Percentiles rank a stretch among this genome's conserved stretches.
These are phyloP conservation scores for Colletotrichum sp. DNA, from an alignment of 2,329 filamentous ascomycete species.

Conservation along the genomic window DNA sequence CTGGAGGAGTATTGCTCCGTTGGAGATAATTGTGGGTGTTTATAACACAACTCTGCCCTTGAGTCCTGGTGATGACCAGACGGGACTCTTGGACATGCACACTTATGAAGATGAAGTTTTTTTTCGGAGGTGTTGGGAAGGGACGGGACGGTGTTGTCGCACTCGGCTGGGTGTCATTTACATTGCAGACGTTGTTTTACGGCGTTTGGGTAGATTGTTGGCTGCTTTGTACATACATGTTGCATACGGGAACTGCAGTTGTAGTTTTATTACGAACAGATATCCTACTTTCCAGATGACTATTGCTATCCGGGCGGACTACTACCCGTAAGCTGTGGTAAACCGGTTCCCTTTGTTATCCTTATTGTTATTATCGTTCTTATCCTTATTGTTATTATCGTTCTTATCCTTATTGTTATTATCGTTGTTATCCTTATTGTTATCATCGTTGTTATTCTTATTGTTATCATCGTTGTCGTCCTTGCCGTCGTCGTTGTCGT, in stretches of 20 bases:
- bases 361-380: too few species aligned
- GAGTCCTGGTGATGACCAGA: conserved; percentile 22
- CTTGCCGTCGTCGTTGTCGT: not conserved
- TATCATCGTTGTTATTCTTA: too few species aligned
- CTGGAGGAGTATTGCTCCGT: conserved; percentile 4
- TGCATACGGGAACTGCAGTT: conserved; percentile 9
- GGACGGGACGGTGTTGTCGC: conserved; percentile 13
- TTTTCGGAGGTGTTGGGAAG: conserved; percentile 17
- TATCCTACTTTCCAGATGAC: not conserved
- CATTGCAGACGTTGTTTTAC: conserved; percentile 2
- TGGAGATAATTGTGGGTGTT: conserved; percentile 18
- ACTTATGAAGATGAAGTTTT: conserved; percentile 18
- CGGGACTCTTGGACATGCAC: conserved; percentile 15
- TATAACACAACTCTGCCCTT: conserved; percentile 1
- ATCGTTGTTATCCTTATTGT: not conserved
- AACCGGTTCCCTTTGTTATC: accelerated
- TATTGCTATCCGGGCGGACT: not conserved
- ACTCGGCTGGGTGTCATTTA: conserved; percentile 17
- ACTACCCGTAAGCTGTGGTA: accelerated
- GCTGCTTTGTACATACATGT: conserved; percentile 6
- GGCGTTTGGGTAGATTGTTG: conserved; percentile 15
- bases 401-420: not conserved
- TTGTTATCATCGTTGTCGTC: too few species aligned
- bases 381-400: too few species aligned
- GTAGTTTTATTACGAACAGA: conserved; percentile 19